Evolutionary conservation across 2,329 filamentous ascomycete species (phyloP).

Genomic region (Sporothrix pallida): DNA sequence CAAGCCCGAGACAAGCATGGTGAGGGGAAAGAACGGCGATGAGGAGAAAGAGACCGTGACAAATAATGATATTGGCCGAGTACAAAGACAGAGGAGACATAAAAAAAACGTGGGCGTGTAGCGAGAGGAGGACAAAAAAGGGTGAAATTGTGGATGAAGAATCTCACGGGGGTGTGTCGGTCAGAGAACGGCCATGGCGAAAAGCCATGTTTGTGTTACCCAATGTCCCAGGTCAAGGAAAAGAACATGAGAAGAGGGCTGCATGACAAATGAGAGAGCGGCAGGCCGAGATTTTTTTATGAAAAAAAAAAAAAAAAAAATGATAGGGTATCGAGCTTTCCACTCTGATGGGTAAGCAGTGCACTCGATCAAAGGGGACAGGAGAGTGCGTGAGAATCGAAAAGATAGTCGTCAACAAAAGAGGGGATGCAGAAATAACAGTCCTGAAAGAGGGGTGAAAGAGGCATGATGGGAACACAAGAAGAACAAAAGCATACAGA

Average conservation of each 20-base stretch:
- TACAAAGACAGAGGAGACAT: neutral
- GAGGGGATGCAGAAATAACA: neutral
- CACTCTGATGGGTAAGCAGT: neutral
- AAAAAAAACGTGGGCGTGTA: constrained; percentile 16
- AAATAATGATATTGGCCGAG: neutral
- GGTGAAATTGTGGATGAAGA: neutral
- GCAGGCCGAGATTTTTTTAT: no score
- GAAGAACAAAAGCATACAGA: no score
- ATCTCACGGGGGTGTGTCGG: neutral
- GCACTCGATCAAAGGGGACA: neutral
- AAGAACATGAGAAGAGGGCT: neutral
- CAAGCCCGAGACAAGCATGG: constrained; percentile 5
- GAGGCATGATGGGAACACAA: constrained; percentile 5
- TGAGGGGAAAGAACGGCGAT: neutral
- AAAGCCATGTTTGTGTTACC: no score
- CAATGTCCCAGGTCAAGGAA: neutral
- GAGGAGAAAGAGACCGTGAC: neutral
- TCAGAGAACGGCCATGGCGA: constrained; percentile 1
- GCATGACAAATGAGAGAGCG: neutral
- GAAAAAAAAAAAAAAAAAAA: no score
- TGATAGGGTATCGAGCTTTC: no score
- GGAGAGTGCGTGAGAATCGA: neutral
- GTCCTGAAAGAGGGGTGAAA: neutral
- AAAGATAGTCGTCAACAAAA: neutral
- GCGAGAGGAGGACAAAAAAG: neutral